These are phyloP conservation scores for Penicillium malachiteum DNA, from an alignment of 495 filamentous ascomycete genomes.

Conservation along the genomic window DNA sequence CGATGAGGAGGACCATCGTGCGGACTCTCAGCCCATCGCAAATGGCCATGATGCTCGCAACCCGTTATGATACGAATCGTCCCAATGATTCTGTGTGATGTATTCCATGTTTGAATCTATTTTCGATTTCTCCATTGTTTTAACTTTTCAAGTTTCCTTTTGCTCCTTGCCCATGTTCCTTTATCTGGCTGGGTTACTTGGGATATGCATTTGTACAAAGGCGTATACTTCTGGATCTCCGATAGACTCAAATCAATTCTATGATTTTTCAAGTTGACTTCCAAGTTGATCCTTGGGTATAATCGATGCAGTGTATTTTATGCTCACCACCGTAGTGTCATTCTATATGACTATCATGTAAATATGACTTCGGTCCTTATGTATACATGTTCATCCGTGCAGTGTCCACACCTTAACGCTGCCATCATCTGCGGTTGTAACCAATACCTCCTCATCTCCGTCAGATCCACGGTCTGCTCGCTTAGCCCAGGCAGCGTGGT, in stretches of 20 bases:
- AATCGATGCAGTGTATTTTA: not conserved
- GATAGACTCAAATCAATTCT: conserved; percentile 10
- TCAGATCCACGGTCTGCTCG: conserved; percentile 37
- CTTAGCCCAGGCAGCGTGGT: conserved; percentile 77
- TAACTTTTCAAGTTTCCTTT: not conserved
- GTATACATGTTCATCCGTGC: conserved; percentile 21
- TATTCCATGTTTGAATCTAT: not conserved
- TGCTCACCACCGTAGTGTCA: not conserved
- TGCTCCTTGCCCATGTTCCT: not conserved
- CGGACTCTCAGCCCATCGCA: conserved; percentile 8
- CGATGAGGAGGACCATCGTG: conserved; percentile 33
- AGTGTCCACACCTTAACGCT: conserved; percentile 69
- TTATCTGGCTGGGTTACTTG: not conserved
- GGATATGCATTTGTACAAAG: conserved; percentile 12
- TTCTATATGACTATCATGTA: not conserved
- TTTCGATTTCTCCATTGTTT: not conserved
- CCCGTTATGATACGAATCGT: conserved; percentile 14
- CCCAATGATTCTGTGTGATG: not conserved
- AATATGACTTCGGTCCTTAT: not conserved
- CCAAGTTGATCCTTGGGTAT: not conserved
- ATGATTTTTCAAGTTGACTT: not conserved
- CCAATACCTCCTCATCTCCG: conserved; percentile 66
- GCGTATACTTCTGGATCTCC: conserved; percentile 4
- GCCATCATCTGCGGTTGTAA: conserved; percentile 81
- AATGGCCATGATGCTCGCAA: conserved; percentile 1